A percentile compares a stretch with the other conserved stretches of the same genome.
phyloP scores from a whole-genome alignment of 2,329 filamentous ascomycete genomes.

The Elsinoe arachidis region DNA sequence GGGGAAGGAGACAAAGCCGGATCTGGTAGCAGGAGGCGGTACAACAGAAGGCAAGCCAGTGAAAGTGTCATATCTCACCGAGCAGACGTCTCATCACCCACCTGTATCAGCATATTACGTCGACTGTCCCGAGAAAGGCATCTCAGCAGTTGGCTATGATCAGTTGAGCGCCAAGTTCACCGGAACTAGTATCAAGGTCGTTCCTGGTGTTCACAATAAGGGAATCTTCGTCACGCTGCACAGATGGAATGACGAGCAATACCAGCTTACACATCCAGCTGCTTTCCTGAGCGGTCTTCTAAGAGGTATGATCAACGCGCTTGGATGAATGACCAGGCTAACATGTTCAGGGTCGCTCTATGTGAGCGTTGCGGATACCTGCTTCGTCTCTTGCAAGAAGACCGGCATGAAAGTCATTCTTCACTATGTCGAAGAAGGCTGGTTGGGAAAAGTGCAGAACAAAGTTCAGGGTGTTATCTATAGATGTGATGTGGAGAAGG shows the following conservation, averaged over 20 bases:
- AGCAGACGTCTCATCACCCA: conserved; percentile 96
- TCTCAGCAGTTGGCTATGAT: conserved; percentile 83
- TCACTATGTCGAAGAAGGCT: conserved; percentile 88
- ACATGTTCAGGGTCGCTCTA: conserved; percentile 55
- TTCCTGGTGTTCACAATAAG: conserved; percentile 84
- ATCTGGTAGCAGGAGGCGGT: conserved; percentile 19
- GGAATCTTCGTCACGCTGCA: conserved; percentile 90
- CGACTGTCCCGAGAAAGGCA: conserved; percentile 81
- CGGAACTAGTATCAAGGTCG: conserved; percentile 84
- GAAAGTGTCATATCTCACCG: conserved; percentile 86
- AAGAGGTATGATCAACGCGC: conserved; percentile 42
- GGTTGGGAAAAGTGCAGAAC: conserved; percentile 86
- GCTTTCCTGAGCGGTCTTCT: conserved; percentile 84
- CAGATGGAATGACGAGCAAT: conserved; percentile 74
- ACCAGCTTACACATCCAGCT: conserved; percentile 90
- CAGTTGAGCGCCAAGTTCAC: conserved; percentile 98
- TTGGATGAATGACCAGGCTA: neutral
- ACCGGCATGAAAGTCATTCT: conserved; percentile 87
- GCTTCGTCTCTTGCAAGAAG: conserved; percentile 81
- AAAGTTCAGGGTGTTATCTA: conserved; percentile 87
- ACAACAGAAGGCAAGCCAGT: conserved; percentile 43
- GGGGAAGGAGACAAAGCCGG: conserved; percentile 25
- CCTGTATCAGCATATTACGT: conserved; percentile 95
- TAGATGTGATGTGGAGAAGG: conserved; percentile 68
- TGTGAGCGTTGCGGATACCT: conserved; percentile 82